Conservation (phyloP, 75 land plant species). For the Ceratopteris richardii region DNA sequence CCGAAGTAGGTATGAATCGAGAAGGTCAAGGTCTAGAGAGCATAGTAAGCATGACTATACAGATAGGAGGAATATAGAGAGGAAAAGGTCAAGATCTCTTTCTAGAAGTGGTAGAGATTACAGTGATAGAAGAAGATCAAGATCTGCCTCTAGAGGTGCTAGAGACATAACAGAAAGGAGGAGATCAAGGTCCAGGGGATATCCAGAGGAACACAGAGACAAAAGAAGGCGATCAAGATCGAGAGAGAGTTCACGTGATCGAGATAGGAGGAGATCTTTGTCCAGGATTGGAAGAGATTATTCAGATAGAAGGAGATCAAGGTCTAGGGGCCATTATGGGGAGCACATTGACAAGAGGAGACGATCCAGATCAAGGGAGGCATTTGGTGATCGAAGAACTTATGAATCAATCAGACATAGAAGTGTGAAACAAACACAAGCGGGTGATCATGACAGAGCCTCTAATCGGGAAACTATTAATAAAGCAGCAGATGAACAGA, state of each 20-base stretch:
- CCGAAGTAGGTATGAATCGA: not conserved
- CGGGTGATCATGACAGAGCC: not conserved
- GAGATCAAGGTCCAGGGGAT: not conserved
- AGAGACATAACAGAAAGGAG: not conserved
- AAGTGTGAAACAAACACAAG: not conserved
- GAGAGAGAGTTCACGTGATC: conserved; percentile 2
- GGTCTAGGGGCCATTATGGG: conserved; percentile 4
- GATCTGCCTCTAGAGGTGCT: conserved; percentile 4
- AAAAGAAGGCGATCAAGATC: conserved; percentile 20
- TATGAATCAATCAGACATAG: not conserved
- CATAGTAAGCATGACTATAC: not conserved
- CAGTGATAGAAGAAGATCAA: no score
- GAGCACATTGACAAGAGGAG: conserved; percentile 11
- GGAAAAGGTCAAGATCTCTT: not conserved
- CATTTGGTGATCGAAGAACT: not conserved
- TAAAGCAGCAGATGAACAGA: no score
- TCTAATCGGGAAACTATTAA: not conserved
- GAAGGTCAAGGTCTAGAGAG: not conserved
- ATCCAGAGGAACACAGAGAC: not conserved
- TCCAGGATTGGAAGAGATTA: conserved; percentile 7
- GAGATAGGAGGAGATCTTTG: conserved; percentile 7
- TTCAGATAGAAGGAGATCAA: not conserved
- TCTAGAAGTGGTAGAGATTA: not conserved
- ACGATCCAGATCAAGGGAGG: conserved; percentile 16
- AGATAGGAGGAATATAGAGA: conserved; percentile 2